A percentile compares a stretch with the other conserved stretches of the same genome.
These are phyloP conservation scores for Calocybe gangraenosa DNA, from an alignment of 768 basidiomycete genomes.

Conservation along the genomic window DNA sequence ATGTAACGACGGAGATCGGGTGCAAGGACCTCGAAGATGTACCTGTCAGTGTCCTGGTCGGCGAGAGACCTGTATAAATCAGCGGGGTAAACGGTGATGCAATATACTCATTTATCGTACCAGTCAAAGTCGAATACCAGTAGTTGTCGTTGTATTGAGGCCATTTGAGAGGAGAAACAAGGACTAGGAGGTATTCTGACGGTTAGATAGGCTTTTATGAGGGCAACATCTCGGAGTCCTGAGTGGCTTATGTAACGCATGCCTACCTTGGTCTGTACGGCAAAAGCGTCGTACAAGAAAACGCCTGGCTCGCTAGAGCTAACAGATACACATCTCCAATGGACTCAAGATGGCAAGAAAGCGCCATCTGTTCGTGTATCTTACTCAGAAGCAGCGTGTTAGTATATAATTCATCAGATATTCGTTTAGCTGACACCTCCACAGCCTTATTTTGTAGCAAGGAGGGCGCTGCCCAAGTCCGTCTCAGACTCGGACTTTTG, in stretches of 20 bases:
- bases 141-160: constrained; percentile 54
- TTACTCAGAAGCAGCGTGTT: constrained; percentile 58
- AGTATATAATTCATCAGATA: constrained; percentile 24
- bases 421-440: constrained; percentile 13
- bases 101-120: constrained; percentile 34
- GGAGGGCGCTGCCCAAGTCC: constrained; percentile 74
- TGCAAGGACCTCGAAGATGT: constrained; percentile 84
- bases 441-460: constrained; percentile 85
- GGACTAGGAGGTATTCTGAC: not conserved
- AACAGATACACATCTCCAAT: constrained; percentile 68
- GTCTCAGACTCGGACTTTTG: constrained; percentile 68
- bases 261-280: constrained; percentile 66
- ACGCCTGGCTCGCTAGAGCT: constrained; percentile 69
- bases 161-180: constrained; percentile 19
- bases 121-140: constrained; percentile 98
- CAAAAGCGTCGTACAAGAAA: constrained; percentile 86
- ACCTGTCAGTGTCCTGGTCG: constrained; percentile 97
- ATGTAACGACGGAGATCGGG: constrained; percentile 82
- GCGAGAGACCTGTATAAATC: constrained; percentile 64
- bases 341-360: constrained; percentile 72
- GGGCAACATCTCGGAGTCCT: not conserved
- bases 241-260: constrained; percentile 35
- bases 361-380: constrained; percentile 61
- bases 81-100: not conserved
- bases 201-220: constrained; percentile 13